A percentile compares a stretch with the other conserved stretches of the same genome.
Conservation (phyloP, 768 basidiomycete genomes). For the Crassisporium funariophilum region DNA sequence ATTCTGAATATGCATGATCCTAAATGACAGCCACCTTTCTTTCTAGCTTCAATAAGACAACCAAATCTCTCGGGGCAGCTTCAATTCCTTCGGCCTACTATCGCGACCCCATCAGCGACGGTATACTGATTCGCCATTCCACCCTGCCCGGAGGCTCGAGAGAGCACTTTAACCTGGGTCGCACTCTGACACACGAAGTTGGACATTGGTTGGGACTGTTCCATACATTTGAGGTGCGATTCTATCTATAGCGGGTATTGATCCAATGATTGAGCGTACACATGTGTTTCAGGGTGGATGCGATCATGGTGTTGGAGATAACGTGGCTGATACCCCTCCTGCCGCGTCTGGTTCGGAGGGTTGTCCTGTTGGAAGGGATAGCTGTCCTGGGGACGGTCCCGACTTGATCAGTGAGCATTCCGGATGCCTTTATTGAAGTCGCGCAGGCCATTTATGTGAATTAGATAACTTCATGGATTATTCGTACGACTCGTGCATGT, state of each 20-base stretch:
- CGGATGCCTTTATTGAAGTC: background rate
- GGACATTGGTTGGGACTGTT: conserved; percentile 52
- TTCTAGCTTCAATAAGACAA: conserved; percentile 28
- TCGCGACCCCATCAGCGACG: conserved; percentile 40
- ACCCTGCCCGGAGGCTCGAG: conserved; percentile 1
- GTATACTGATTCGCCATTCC: conserved; percentile 16
- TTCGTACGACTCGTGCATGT: conserved; percentile 45
- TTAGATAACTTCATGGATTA: conserved; percentile 50
- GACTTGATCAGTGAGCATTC: conserved; percentile 36
- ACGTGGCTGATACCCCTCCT: conserved; percentile 37
- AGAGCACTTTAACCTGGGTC: conserved; percentile 7
- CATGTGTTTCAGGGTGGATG: conserved; percentile 46
- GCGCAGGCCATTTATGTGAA: background rate
- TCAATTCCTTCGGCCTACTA: too few relatives aligned
- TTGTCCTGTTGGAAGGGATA: conserved; percentile 32
- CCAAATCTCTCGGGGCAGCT: conserved; percentile 42
- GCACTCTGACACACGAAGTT: conserved; percentile 47
- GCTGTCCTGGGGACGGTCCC: conserved; percentile 32
- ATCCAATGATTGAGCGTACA: too few relatives aligned
- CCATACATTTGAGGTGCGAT: too few relatives aligned
- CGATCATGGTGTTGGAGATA: conserved; percentile 35
- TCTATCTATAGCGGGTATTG: too few relatives aligned
- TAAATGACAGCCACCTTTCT: background rate
- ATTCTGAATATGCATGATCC: background rate
- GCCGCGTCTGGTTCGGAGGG: conserved; percentile 33